Evolutionary conservation across 192 early-diverging fungal species (phyloP).

Genomic region (Phlyctochytrium planicorne): DNA sequence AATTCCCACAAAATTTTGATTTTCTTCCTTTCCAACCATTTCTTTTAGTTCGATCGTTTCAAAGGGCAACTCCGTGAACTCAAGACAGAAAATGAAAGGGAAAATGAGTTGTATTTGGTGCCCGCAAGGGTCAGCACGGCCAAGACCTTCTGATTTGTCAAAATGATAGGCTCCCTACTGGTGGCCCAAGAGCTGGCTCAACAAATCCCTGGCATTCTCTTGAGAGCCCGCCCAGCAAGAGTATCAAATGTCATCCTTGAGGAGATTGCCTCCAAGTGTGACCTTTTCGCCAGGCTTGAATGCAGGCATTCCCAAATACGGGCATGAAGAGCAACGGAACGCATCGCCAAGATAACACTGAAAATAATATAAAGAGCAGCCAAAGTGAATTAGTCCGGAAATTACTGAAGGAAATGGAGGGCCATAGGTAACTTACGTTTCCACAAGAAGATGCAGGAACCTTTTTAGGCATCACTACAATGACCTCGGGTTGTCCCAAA

Average conservation of each 20-base stretch:
- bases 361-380: background rate
- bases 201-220: no score
- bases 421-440: constrained; percentile 48
- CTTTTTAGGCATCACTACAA: constrained; percentile 30
- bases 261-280: constrained; percentile 73
- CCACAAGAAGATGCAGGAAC: constrained; percentile 61
- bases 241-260: constrained; percentile 73
- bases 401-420: constrained; percentile 10
- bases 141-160: no score
- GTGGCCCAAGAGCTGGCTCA: no score
- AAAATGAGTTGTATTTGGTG: no score
- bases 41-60: no score
- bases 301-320: constrained; percentile 95
- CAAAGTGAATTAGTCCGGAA: constrained; percentile 43
- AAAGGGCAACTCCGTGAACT: no score
- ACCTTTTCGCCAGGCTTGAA: constrained; percentile 96
- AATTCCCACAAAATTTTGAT: no score
- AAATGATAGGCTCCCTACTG: no score
- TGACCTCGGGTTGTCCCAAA: background rate
- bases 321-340: constrained; percentile 93
- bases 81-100: no score
- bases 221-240: no score
- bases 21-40: no score
- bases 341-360: constrained; percentile 94
- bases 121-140: no score